Conservation (phyloP, 768 basidiomycete genomes). For the Coprinopsis sp. region DNA sequence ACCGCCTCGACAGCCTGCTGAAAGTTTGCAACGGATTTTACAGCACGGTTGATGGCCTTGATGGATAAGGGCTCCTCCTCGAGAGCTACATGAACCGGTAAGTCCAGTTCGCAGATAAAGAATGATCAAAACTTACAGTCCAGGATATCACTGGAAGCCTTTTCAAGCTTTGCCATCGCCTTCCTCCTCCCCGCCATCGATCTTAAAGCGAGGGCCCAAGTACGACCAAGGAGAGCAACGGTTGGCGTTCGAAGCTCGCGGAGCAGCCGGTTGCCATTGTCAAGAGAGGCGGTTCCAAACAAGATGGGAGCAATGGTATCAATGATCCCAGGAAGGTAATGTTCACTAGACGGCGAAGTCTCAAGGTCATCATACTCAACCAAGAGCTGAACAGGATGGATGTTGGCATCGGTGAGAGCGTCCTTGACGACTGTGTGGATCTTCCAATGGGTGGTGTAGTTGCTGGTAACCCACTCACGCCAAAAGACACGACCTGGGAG, state of each 20-base stretch:
- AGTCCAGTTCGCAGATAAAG: too few relatives aligned
- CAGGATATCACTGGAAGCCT: too few relatives aligned
- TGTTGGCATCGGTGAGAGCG: conserved; percentile 5
- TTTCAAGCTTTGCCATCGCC: not conserved
- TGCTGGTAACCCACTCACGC: conserved; percentile 9
- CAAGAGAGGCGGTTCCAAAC: conserved; percentile 1
- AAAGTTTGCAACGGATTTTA: too few relatives aligned
- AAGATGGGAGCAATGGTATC: not conserved
- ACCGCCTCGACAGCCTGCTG: too few relatives aligned
- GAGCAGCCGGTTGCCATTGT: not conserved
- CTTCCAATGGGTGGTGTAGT: conserved; percentile 10
- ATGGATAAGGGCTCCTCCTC: too few relatives aligned
- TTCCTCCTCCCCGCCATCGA: not conserved
- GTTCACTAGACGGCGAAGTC: not conserved
- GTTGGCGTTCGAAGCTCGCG: not conserved
- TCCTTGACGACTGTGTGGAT: conserved; percentile 13
- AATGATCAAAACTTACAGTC: too few relatives aligned
- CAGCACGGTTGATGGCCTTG: too few relatives aligned
- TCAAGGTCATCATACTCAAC: not conserved
- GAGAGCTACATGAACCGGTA: too few relatives aligned
- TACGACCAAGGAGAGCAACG: not conserved
- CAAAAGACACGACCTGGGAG: conserved; percentile 15
- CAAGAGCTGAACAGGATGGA: conserved; percentile 10
- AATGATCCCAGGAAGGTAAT: not conserved
- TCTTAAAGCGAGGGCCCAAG: not conserved